Evolutionary conservation across 2,329 filamentous ascomycete genomes (phyloP).

Genomic region (Aspergillus awamori): DNA sequence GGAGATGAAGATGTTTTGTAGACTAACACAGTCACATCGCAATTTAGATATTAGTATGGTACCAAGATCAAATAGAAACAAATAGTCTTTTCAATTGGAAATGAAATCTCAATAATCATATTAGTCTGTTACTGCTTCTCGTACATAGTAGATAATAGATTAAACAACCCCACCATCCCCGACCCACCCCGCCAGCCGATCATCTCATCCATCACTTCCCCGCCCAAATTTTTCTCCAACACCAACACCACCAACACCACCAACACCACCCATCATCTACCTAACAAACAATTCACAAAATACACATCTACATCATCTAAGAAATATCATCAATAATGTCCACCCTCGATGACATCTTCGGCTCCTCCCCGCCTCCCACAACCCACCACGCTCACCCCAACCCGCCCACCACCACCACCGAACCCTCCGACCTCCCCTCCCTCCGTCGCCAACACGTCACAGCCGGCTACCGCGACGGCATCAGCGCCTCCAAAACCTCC

Average conservation of each 20-base stretch:
- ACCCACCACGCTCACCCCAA: neutral
- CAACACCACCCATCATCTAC: neutral
- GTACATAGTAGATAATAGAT: neutral
- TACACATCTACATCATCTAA: neutral
- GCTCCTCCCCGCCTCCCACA: conserved; percentile 37
- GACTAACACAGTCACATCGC: too few relatives aligned
- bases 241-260: neutral
- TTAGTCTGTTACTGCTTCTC: too few relatives aligned
- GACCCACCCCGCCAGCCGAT: neutral
- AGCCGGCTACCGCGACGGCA: conserved; percentile 86
- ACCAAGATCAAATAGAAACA: too few relatives aligned
- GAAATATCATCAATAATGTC: conserved; percentile 19
- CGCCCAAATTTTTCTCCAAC: neutral
- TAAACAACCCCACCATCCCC: too few relatives aligned
- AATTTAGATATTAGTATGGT: too few relatives aligned
- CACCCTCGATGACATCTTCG: conserved; percentile 47
- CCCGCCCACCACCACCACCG: conserved; percentile 13
- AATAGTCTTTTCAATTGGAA: too few relatives aligned
- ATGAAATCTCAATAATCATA: too few relatives aligned
- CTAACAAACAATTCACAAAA: neutral
- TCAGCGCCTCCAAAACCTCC: conserved; percentile 72
- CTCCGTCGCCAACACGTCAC: conserved; percentile 77
- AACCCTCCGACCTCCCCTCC: conserved; percentile 71
- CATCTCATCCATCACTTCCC: neutral
- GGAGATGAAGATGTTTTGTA: too few relatives aligned